A percentile compares a stretch with the other conserved stretches of the same genome.
Evolutionary conservation across 345 rosid genomes (phyloP).

Genomic region (Rhodamnia rubescens): DNA sequence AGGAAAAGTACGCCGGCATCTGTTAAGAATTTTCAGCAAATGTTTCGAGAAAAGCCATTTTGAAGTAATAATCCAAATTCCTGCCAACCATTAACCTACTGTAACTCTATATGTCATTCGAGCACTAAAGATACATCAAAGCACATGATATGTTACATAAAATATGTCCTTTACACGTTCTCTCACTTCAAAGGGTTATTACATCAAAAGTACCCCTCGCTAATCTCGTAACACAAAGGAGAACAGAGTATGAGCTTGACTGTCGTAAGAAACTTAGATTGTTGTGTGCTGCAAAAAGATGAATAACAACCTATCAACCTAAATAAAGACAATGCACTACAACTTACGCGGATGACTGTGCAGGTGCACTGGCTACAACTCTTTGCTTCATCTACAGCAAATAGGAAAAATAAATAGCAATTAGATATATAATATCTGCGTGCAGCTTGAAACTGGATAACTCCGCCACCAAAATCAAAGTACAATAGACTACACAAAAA

Average conservation of each 20-base stretch:
- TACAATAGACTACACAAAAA: background rate
- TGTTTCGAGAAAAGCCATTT: background rate
- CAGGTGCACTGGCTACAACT: constrained; percentile 7
- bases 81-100: background rate
- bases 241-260: background rate
- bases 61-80: background rate
- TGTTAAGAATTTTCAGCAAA: background rate
- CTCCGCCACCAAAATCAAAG: background rate
- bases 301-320: background rate
- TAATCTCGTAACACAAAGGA: background rate
- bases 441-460: background rate
- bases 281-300: background rate
- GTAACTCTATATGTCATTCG: background rate
- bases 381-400: constrained; percentile 27
- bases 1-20: background rate
- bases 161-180: background rate
- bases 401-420: background rate
- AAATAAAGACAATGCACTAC: background rate
- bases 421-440: background rate
- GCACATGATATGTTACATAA: background rate
- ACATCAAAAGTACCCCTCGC: background rate
- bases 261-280: background rate
- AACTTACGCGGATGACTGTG: constrained; percentile 24
- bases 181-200: background rate
- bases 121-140: background rate